Percentiles rank a stretch among this genome's conserved stretches.
Evolutionary conservation across 352 stramenopile species (phyloP).

Genomic region (Globisporangium nodosum): DNA sequence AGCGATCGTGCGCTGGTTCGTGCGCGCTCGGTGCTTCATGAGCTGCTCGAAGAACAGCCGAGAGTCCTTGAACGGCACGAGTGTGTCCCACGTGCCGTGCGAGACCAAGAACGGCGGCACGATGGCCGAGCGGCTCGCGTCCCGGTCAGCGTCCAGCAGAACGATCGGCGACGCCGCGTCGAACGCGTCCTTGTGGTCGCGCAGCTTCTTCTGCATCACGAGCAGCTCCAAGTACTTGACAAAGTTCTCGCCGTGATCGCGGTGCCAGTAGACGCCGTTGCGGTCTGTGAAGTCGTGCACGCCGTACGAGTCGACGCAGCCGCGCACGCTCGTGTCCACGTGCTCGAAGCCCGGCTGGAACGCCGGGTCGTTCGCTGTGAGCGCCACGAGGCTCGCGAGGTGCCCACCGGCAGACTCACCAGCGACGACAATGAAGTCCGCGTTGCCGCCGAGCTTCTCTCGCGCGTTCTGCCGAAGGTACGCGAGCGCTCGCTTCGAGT

Average conservation of each 20-base stretch:
- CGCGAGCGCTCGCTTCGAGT: constrained; percentile 63
- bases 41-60: constrained; percentile 54
- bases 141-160: constrained; percentile 37
- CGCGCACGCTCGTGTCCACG: constrained; percentile 67
- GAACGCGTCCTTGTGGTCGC: constrained; percentile 33
- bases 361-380: constrained; percentile 55
- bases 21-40: constrained; percentile 10
- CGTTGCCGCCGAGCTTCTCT: constrained; percentile 42
- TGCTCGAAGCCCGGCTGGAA: constrained; percentile 75
- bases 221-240: constrained; percentile 60
- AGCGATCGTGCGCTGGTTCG: constrained; percentile 3
- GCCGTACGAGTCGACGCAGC: constrained; percentile 68
- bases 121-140: constrained; percentile 13
- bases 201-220: constrained; percentile 64
- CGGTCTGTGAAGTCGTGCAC: constrained; percentile 76
- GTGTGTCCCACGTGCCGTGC: constrained; percentile 60
- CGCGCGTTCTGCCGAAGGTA: constrained; percentile 48
- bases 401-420: constrained; percentile 71
- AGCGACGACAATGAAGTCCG: constrained; percentile 61
- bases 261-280: constrained; percentile 52
- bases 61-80: constrained; percentile 72
- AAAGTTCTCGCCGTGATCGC: constrained; percentile 54
- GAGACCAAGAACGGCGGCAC: constrained; percentile 76
- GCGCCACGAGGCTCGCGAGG: constrained; percentile 57
- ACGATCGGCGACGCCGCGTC: constrained; percentile 53